Base-by-base conservation (phyloP, 2,329 filamentous ascomycete species). In the Allantophomopsis lycopodina region DNA sequence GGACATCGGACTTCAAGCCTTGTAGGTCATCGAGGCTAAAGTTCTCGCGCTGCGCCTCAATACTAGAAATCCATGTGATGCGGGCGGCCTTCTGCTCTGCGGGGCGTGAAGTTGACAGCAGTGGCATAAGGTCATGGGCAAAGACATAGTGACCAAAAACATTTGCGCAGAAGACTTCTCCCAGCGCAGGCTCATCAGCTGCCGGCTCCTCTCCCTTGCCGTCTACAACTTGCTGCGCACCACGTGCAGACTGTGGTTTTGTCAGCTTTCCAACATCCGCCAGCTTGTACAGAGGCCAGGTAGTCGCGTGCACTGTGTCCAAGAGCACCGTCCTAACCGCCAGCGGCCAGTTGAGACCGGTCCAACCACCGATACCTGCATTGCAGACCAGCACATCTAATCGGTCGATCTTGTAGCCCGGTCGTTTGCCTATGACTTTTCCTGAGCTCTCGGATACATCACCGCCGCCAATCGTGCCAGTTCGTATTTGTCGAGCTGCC, bases 91-190 rank as follows among this genome's bases (percentile, higher is more conserved):
- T 31, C 31, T 42, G 42, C 7, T 49, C 43, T 5, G 48, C 43
- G 6, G 49, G 34, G 8, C 23, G 23, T 3, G 52, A 47, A 18
- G 49, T 44, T 30, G 53, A 56, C 7, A 98, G 69, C 10, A 95
- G 65, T 0, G 85, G 81, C 48, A 82, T 70, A 10, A 96, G 69
- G 53, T 80, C 76, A 57, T 94, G 88, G 13, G 76, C 75, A 17
- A 98, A 75, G 53, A 95, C 63, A 57, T 98, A 96, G 62, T 98
- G 91, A 0, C 91, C 91, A 55, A 98, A 96, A 21, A 94, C 72
- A 55, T 96, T 96, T 37, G 89, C 81, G 56, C 80, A 82, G 57
- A 96, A 98, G 14, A 94, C 76, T 48, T 85, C 71, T 3, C 86
- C 88, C 1, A 98, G 63, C 5, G 65, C 62, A 1, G 80, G 77